These are phyloP conservation scores for Corniculantispora saksenae DNA, from an alignment of 2,329 filamentous ascomycete species.

Conservation along the genomic window DNA sequence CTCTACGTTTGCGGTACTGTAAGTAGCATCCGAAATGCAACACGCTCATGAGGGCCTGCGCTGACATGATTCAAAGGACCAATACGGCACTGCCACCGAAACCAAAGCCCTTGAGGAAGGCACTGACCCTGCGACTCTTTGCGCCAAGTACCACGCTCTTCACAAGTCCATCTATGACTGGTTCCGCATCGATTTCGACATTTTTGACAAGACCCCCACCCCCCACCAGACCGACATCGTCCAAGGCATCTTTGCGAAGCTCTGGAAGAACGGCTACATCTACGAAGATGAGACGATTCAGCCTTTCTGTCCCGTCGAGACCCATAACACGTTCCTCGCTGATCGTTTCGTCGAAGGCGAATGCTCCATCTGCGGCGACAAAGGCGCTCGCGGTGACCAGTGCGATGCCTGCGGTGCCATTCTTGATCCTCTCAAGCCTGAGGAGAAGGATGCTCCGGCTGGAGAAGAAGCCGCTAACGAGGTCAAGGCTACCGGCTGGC, in stretches of 20 bases:
- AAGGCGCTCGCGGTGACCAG: constrained; percentile 72
- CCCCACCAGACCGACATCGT: constrained; percentile 87
- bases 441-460: constrained; percentile 36
- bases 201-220: constrained; percentile 92
- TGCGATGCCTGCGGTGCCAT: constrained; percentile 74
- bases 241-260: constrained; percentile 83
- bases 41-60: neutral
- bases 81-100: constrained; percentile 95
- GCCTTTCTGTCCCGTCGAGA: constrained; percentile 74
- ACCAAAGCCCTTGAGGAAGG: constrained; percentile 91
- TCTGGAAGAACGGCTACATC: constrained; percentile 86
- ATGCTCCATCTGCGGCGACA: constrained; percentile 72
- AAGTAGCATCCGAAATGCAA: constrained; percentile 12
- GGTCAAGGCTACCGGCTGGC: constrained; percentile 44
- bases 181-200: constrained; percentile 94
- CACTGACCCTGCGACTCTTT: constrained; percentile 78
- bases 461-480: constrained; percentile 34
- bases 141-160: constrained; percentile 87
- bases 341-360: constrained; percentile 83
- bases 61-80: constrained; percentile 53
- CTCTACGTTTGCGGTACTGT: constrained; percentile 78
- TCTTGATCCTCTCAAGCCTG: constrained; percentile 67
- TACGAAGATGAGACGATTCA: constrained; percentile 86
- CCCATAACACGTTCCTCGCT: constrained; percentile 75
- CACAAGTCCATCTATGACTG: constrained; percentile 92